Conservation (phyloP, 2,329 filamentous ascomycete species). For the Arthroderma uncinatum region DNA sequence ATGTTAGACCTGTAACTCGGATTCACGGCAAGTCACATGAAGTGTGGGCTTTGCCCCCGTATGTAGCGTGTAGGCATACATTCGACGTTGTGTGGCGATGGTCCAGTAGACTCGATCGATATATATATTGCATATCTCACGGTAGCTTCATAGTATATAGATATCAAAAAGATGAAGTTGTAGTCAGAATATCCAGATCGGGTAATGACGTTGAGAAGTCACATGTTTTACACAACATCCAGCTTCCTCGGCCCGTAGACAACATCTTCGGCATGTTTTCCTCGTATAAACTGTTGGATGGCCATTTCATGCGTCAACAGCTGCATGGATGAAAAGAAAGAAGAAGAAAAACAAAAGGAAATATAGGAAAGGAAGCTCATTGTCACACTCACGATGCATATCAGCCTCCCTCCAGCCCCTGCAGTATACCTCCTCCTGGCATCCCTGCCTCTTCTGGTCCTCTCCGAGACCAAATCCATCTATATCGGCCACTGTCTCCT, state of each 20-base stretch:
- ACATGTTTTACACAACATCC: not conserved
- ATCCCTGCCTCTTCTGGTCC: slow-evolving; percentile 19
- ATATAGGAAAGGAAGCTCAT: not conserved
- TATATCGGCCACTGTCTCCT: slow-evolving; percentile 20
- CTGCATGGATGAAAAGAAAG: not conserved
- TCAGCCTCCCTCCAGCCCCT: slow-evolving; percentile 17
- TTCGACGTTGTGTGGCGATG: not conserved
- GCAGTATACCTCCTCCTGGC: slow-evolving; percentile 18
- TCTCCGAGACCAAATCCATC: slow-evolving; percentile 20
- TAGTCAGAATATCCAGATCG: not conserved
- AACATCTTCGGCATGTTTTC: not conserved
- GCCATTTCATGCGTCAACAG: not conserved
- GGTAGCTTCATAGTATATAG: not conserved
- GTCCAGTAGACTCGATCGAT: not conserved
- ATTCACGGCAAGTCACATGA: not conserved
- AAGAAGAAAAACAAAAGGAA: not conserved
- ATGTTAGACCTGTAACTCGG: not conserved
- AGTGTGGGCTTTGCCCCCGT: not conserved
- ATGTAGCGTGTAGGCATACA: not conserved
- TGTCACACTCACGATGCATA: not conserved
- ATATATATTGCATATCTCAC: not conserved
- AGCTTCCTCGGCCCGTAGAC: not conserved
- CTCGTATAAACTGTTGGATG: not conserved
- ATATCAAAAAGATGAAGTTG: not conserved
- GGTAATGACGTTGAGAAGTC: not conserved